Evolutionary conservation across 2,329 filamentous ascomycete species (phyloP).

Genomic region (Aspergillus melleus): DNA sequence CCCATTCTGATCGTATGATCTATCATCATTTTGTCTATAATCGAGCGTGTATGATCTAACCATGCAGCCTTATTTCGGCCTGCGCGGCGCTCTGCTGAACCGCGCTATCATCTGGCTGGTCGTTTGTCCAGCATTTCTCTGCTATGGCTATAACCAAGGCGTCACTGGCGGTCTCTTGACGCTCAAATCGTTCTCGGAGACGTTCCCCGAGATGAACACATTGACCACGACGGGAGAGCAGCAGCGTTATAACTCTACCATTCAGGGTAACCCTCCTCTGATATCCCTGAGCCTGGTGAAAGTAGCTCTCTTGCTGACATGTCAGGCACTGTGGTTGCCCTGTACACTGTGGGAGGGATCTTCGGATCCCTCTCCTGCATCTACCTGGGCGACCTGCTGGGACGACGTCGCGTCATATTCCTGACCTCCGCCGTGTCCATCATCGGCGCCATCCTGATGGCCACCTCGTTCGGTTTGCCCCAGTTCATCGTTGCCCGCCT

Average conservation of each 20-base stretch:
- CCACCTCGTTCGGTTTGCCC: constrained; percentile 43
- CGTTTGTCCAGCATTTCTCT: constrained; percentile 35
- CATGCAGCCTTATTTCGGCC: constrained; percentile 22
- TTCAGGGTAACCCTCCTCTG: constrained; percentile 37
- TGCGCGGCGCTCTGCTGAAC: constrained; percentile 22
- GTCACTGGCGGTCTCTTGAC: constrained; percentile 59
- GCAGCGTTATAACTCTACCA: constrained; percentile 42
- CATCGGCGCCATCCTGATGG: constrained; percentile 48
- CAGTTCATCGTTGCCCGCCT: constrained; percentile 50
- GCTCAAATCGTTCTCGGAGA: constrained; percentile 58
- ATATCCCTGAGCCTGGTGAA: not conserved
- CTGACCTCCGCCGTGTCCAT: constrained; percentile 39
- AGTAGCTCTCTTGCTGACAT: not conserved
- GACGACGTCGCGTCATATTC: constrained; percentile 46
- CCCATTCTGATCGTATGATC: not conserved
- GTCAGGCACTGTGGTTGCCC: constrained; percentile 41
- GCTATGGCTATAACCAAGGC: constrained; percentile 55
- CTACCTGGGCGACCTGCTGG: constrained; percentile 47
- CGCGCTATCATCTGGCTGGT: constrained; percentile 26
- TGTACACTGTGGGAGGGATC: constrained; percentile 48
- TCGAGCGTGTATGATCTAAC: not conserved
- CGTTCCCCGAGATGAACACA: constrained; percentile 53
- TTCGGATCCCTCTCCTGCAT: constrained; percentile 48
- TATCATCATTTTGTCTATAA: not conserved
- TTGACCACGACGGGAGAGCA: constrained; percentile 39